Base-by-base conservation (phyloP, 768 basidiomycete genomes). In the Lentinula lateritia region DNA sequence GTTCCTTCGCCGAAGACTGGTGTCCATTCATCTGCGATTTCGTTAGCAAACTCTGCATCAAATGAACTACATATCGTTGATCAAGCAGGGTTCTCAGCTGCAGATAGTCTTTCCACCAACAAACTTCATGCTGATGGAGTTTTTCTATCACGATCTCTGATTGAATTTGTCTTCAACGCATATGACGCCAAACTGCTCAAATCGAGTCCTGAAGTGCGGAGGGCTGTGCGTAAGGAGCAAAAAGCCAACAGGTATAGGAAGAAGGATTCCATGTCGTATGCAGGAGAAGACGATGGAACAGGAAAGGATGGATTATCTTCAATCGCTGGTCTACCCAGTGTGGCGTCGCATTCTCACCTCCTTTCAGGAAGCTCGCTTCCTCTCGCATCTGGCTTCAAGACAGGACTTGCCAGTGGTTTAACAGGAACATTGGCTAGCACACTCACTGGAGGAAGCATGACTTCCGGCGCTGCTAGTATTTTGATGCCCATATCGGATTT, bases 401-500 rank as follows among this genome's bases (percentile, higher is more conserved):
- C 55, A 10, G 41, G 55, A n/a, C 28, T 28, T 28, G 28, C 28
- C 28, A 28, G 28, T 28, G 28, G 28, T 28, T 56, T 56, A 15
- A 56, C 55, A 5, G 41, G 55, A 20, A 56, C 55, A 8, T 36
- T 59, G 12, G 38, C 56, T 15, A 60, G 42, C 16, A 66, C 68
- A 59, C 71, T 74, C 32, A 72, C 73, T 20, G 38, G 42, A 46
- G 55, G 36, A 15, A 50, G 34, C n/a, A 48, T 23, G 18, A 28
- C 7, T 20, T 68, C 69, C 43, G 74, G 80, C 6, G 76, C 79
- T 1, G 78, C 74, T 4, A 71, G 74, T 53, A 70, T 85, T n/a
- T 65, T 78, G 39, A 76, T 76, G 12, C 74, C 79, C 36, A 83
- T 81, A 8, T 67, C 76, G 8, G 86, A 90, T 65, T 67, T 92